Evolutionary conservation across 257 asterid genomes (phyloP).

Genomic region (Capsicum rhomboideum): DNA sequence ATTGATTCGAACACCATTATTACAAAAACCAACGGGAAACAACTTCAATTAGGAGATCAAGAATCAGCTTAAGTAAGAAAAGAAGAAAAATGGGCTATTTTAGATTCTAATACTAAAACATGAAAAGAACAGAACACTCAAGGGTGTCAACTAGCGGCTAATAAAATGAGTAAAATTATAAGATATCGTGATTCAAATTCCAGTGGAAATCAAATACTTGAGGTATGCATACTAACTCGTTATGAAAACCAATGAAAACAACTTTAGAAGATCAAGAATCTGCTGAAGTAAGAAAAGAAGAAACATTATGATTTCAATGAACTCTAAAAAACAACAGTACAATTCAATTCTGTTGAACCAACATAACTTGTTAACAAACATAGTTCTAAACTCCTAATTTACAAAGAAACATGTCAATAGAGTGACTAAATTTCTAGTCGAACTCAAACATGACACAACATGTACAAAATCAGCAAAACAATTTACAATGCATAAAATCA

Average conservation of each 20-base stretch:
- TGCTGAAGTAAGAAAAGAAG: neutral
- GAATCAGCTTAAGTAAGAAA: no score
- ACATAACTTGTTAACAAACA: neutral
- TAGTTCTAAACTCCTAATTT: neutral
- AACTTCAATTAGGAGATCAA: no score
- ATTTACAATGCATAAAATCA: neutral
- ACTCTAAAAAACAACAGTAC: neutral
- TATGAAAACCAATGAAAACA: no score
- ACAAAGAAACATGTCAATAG: neutral
- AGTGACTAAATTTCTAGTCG: neutral
- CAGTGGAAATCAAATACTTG: no score
- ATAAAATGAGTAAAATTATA: neutral
- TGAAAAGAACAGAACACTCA: neutral
- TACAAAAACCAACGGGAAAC: no score
- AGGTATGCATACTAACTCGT: no score
- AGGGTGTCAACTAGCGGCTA: neutral
- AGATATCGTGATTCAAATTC: neutral
- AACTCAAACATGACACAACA: conserved; percentile 1
- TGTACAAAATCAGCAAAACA: neutral
- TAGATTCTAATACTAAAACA: neutral
- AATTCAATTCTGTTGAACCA: neutral
- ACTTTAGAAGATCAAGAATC: neutral
- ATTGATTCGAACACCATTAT: no score
- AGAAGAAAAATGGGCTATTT: no score
- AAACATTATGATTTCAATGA: neutral